These are phyloP conservation scores for Narthecium ossifragum DNA, from an alignment of 106 monocot species.

Conservation along the genomic window DNA sequence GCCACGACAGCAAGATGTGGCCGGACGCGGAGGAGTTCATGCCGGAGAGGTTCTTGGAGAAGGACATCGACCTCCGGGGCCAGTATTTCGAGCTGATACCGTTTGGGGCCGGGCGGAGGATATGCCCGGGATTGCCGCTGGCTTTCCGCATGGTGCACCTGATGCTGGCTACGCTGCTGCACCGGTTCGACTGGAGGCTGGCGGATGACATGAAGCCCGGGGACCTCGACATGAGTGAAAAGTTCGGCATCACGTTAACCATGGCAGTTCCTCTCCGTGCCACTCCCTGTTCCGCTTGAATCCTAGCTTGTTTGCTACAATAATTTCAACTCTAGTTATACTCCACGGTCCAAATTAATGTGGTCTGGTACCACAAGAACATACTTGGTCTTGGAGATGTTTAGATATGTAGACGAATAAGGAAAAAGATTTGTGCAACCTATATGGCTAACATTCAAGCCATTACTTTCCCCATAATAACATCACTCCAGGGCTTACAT, in stretches of 20 bases:
- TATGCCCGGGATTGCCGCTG: slow-evolving; percentile 16
- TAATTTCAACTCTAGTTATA: too few relatives aligned
- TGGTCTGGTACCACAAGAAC: too few relatives aligned
- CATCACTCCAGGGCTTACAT: too few relatives aligned
- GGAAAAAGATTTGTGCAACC: too few relatives aligned
- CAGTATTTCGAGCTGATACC: slow-evolving; percentile 17
- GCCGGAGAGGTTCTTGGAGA: slow-evolving; percentile 31
- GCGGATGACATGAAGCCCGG: slow-evolving; percentile 8
- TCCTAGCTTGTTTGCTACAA: too few relatives aligned
- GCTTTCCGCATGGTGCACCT: slow-evolving; percentile 12
- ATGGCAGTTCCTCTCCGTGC: slow-evolving; percentile 17
- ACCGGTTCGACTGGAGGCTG: slow-evolving; percentile 15
- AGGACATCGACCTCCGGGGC: slow-evolving; percentile 12
- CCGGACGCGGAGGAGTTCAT: slow-evolving; percentile 17
- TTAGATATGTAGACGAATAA: too few relatives aligned
- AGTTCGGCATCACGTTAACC: slow-evolving; percentile 16
- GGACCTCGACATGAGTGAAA: slow-evolving; percentile 28
- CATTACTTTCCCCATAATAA: too few relatives aligned
- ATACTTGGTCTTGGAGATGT: too few relatives aligned
- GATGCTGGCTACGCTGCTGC: slow-evolving; percentile 19
- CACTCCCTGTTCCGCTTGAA: background rate
- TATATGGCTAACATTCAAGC: too few relatives aligned
- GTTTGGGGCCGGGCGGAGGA: slow-evolving; percentile 19
- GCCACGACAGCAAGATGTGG: slow-evolving; percentile 20
- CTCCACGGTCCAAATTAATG: too few relatives aligned